Base-by-base conservation (phyloP, 805 yeast genomes). In the Saccharomycopsis fermentans region DNA sequence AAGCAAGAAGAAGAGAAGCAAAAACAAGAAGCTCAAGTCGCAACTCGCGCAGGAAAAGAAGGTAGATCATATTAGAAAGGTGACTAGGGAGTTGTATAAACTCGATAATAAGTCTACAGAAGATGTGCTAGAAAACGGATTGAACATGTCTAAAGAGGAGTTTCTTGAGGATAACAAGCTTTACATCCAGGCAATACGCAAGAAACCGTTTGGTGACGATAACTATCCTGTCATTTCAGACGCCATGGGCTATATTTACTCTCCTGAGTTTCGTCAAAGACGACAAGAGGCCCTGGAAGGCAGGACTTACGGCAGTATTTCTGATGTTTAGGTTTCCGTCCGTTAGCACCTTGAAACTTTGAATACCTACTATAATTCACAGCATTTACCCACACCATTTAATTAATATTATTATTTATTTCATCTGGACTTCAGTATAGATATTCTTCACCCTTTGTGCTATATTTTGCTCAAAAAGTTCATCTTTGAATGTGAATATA, bases 191-290 rank as follows among this genome's bases (percentile, higher is more conserved):
- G 77, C 71, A 1, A 71, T 69, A 58, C 63, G 63, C 6, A 72
- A 70, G 19, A 67, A 70, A 48, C 71, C 78, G 6, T 67, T 68
- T 47, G 75, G 74, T 1, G 73, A 71, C 58, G 67, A 72, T 55
- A 76, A 77, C 57, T 77, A 74, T 56, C 80, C 79, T 0, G 75
- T 77, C 39, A 69, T 70, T 9, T 69, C 63, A 47, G 71, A 69
- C 48, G 65, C 61, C 1, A 67, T 65, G 39, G 70, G 68, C 4
- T 63, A 69, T 51, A 55, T 66, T 1, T 63, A 67, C 40, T 65
- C 70, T 0, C 63, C 66, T 1, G 65, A 65, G 1, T 57, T 70
- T 35, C 66, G 65, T 43, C 63, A 69, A 47, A 56, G 70, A 36
- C 60, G 72, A 54, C 58, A 60, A 14, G 66, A 69, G 50, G 65